Evolutionary conservation across 495 filamentous ascomycete species (phyloP).

Genomic region (Hypoxylon subgilvum): DNA sequence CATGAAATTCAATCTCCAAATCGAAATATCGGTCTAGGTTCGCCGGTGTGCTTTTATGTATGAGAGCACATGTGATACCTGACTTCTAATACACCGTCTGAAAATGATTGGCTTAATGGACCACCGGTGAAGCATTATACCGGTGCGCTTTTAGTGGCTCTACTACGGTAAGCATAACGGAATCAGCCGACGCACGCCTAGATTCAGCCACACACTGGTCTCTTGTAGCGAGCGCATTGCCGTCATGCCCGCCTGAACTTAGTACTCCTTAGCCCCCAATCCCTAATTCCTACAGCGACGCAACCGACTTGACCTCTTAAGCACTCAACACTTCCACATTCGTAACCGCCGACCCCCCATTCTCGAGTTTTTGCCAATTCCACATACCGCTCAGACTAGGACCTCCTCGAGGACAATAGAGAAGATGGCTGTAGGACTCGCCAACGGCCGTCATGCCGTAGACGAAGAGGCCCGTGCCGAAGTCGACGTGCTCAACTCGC

Average conservation of each 20-base stretch:
- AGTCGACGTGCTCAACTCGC: slow-evolving; percentile 69
- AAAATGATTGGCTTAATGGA: slow-evolving; percentile 25
- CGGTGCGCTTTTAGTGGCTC: slow-evolving; percentile 16
- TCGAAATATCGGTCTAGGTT: too few species aligned
- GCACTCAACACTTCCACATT: too few species aligned
- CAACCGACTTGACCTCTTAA: not conserved
- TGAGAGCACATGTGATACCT: too few species aligned
- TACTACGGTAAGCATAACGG: slow-evolving; percentile 16
- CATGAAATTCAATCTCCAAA: too few species aligned
- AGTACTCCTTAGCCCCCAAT: not conserved
- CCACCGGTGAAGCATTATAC: slow-evolving; percentile 12
- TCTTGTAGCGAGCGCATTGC: slow-evolving; percentile 62
- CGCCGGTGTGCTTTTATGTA: too few species aligned
- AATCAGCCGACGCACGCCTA: slow-evolving; percentile 13
- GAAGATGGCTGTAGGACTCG: slow-evolving; percentile 53
- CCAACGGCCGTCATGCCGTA: slow-evolving; percentile 55
- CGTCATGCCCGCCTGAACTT: not conserved
- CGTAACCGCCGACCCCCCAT: not conserved
- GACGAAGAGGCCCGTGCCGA: slow-evolving; percentile 70
- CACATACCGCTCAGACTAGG: not conserved
- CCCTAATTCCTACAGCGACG: not conserved
- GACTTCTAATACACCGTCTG: too few species aligned
- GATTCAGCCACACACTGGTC: slow-evolving; percentile 41
- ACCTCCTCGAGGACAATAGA: not conserved
- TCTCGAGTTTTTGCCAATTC: not conserved